These are phyloP conservation scores for Melocanna baccifera DNA, from an alignment of 176 grass and related monocot species.

Conservation along the genomic window DNA sequence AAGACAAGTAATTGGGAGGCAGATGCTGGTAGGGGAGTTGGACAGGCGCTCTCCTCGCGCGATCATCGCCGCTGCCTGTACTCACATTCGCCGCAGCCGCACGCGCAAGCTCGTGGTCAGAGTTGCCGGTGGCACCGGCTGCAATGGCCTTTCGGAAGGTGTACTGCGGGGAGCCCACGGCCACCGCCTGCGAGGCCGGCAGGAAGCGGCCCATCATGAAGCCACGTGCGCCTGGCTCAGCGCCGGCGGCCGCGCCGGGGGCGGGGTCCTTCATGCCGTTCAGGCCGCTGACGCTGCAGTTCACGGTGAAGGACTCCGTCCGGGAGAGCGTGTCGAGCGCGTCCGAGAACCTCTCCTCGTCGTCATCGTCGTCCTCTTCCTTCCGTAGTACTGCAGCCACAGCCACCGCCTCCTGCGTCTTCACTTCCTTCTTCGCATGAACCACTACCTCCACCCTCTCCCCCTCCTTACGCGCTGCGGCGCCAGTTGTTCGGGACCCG, in stretches of 20 bases:
- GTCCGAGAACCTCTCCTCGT: slow-evolving; percentile 86
- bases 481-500: background rate
- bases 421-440: background rate
- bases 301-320: slow-evolving; percentile 76
- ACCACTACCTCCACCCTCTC: background rate
- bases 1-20: slow-evolving; percentile 55
- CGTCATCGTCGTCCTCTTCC: slow-evolving; percentile 31
- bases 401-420: background rate
- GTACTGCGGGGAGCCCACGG: slow-evolving; percentile 69
- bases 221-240: slow-evolving; percentile 43
- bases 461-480: slow-evolving; percentile 5
- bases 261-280: slow-evolving; percentile 45
- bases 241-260: background rate
- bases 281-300: slow-evolving; percentile 92
- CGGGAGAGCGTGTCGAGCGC: slow-evolving; percentile 83
- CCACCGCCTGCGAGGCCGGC: slow-evolving; percentile 77
- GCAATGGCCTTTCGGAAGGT: slow-evolving; percentile 62
- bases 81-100: slow-evolving; percentile 4
- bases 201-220: slow-evolving; percentile 94
- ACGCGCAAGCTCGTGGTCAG: slow-evolving; percentile 20
- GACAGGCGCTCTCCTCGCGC: slow-evolving; percentile 52
- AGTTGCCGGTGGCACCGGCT: slow-evolving; percentile 16
- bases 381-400: background rate
- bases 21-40: slow-evolving; percentile 66
- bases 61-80: slow-evolving; percentile 15